phyloP scores from a whole-genome alignment of 305 asterid species.

The Coffea humblotiana region DNA sequence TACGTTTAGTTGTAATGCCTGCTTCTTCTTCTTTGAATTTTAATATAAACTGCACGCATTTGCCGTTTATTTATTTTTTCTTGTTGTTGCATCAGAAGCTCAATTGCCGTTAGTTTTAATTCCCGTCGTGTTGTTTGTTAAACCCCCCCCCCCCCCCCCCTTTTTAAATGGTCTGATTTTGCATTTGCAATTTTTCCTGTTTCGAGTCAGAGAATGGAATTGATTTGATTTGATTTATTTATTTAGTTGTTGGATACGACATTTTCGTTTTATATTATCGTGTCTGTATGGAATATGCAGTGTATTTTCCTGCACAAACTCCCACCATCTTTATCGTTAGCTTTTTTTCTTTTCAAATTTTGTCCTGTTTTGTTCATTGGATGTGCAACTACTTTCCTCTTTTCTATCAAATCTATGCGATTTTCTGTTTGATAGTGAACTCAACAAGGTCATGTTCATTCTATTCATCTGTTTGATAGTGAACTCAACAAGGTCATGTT shows the following conservation, averaged over 20 bases:
- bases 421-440: slow-evolving; percentile 35
- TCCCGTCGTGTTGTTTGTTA: background rate
- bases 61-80: background rate
- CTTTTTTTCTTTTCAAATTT: slow-evolving; percentile 19
- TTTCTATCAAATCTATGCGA: slow-evolving; percentile 21
- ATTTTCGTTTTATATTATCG: background rate
- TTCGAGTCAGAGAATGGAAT: slow-evolving; percentile 8
- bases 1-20: background rate
- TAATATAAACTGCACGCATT: background rate
- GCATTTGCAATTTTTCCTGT: slow-evolving; percentile 5
- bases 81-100: background rate
- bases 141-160: background rate
- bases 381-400: slow-evolving; percentile 25
- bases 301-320: slow-evolving; percentile 8
- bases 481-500: too few species aligned
- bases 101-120: background rate
- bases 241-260: background rate
- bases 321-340: slow-evolving; percentile 11
- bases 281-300: slow-evolving; percentile 1
- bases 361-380: slow-evolving; percentile 20
- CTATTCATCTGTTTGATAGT: slow-evolving; percentile 4
- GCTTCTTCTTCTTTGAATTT: background rate
- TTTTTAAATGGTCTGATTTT: background rate
- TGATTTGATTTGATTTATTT: slow-evolving; percentile 8
- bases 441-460: slow-evolving; percentile 34